phyloP scores from a whole-genome alignment of 352 stramenopile genomes.

The Pilasporangium apinafurcum region DNA sequence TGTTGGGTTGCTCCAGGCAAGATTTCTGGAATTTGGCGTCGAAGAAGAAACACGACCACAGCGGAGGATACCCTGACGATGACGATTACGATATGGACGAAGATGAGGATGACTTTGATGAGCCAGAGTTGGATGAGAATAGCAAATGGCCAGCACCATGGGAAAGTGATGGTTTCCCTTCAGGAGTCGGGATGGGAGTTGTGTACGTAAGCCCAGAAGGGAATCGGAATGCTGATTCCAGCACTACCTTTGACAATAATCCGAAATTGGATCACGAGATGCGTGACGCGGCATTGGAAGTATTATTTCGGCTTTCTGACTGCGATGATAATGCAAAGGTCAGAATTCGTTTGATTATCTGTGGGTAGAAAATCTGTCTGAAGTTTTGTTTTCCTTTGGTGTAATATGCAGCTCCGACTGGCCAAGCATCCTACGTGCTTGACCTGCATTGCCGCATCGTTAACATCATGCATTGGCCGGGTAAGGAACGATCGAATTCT shows the following conservation, averaged over 20 bases:
- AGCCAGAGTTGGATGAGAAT: slow-evolving; percentile 37
- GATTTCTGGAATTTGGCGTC: slow-evolving; percentile 30
- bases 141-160: slow-evolving; percentile 66
- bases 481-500: slow-evolving; percentile 21
- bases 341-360: not conserved
- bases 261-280: slow-evolving; percentile 69
- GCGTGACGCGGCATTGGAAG: slow-evolving; percentile 62
- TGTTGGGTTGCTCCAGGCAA: slow-evolving; percentile 42
- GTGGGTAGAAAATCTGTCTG: not conserved
- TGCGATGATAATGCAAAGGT: slow-evolving; percentile 54
- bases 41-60: slow-evolving; percentile 21
- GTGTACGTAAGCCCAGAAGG: slow-evolving; percentile 71
- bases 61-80: slow-evolving; percentile 26
- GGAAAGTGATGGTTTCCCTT: slow-evolving; percentile 66
- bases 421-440: slow-evolving; percentile 66
- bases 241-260: slow-evolving; percentile 22
- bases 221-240: slow-evolving; percentile 34
- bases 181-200: slow-evolving; percentile 66
- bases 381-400: not conserved
- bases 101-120: slow-evolving; percentile 47
- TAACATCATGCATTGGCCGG: slow-evolving; percentile 67
- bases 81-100: slow-evolving; percentile 41
- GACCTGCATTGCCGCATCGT: slow-evolving; percentile 31
- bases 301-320: slow-evolving; percentile 68
- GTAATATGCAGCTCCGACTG: slow-evolving; percentile 35